Evolutionary conservation across 306 rosid genomes (phyloP).

Genomic region (Ormosia emarginata): DNA sequence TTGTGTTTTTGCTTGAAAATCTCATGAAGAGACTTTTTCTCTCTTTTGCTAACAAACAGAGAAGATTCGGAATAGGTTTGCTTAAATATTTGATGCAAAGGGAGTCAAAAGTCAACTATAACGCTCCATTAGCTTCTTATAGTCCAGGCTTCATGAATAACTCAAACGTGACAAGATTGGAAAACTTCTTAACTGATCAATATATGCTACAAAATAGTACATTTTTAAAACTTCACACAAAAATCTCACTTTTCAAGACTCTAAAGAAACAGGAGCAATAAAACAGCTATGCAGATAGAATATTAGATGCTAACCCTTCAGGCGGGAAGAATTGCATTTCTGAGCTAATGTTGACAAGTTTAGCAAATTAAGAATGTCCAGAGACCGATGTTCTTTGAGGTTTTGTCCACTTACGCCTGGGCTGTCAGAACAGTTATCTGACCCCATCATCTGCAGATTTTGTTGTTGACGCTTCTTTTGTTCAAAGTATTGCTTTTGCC

Average conservation of each 20-base stretch:
- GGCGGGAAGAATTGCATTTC: conserved; percentile 35
- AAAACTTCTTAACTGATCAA: background rate
- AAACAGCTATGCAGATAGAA: conserved; percentile 8
- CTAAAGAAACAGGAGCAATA: background rate
- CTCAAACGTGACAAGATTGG: background rate
- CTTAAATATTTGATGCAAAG: background rate
- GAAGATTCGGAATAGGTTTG: background rate
- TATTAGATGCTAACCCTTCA: conserved; percentile 36
- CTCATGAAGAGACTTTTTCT: background rate
- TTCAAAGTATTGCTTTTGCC: conserved; percentile 95
- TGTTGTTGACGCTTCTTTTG: conserved; percentile 79
- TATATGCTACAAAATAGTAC: background rate
- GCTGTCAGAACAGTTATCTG: conserved; percentile 40
- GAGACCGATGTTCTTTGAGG: conserved; percentile 56
- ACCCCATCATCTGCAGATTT: conserved; percentile 44
- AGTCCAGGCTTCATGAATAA: background rate
- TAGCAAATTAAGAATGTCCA: conserved; percentile 76
- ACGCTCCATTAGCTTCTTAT: background rate
- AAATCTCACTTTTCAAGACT: conserved; percentile 7
- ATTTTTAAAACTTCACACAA: background rate
- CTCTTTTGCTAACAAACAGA: background rate
- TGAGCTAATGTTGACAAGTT: conserved; percentile 58
- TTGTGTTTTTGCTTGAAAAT: background rate
- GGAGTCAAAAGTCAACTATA: background rate
- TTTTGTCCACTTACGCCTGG: conserved; percentile 32